Conservation (phyloP, 2,329 filamentous ascomycete species). For the Intubia oerlemansii region DNA sequence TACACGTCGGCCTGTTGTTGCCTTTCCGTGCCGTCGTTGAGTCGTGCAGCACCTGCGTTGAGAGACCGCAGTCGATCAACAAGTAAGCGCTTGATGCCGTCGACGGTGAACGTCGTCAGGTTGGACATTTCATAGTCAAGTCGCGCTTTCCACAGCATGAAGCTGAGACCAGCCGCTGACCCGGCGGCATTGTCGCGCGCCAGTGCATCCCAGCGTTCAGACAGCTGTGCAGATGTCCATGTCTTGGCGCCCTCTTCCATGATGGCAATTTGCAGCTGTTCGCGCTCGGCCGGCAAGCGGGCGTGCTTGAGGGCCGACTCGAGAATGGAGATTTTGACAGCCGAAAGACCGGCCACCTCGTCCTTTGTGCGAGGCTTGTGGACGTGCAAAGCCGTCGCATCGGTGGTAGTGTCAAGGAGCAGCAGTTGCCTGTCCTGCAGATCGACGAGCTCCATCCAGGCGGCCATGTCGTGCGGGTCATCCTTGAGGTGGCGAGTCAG, state of each 20-base stretch:
- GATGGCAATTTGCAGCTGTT: slow-evolving; percentile 42
- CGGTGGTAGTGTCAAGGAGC: slow-evolving; percentile 15
- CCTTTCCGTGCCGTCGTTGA: neutral
- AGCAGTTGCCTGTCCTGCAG: slow-evolving; percentile 48
- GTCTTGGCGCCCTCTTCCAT: slow-evolving; percentile 54
- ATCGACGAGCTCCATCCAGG: slow-evolving; percentile 60
- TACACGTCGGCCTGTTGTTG: slow-evolving; percentile 5
- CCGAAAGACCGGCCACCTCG: slow-evolving; percentile 47
- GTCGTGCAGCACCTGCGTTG: slow-evolving; percentile 2
- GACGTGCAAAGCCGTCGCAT: slow-evolving; percentile 7
- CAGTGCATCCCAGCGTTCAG: slow-evolving; percentile 36
- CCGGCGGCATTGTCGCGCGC: slow-evolving; percentile 14
- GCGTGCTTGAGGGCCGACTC: slow-evolving; percentile 50
- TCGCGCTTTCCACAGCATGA: slow-evolving; percentile 51
- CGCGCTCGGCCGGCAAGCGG: slow-evolving; percentile 21
- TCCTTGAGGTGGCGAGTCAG: slow-evolving; percentile 43
- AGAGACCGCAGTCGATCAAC: slow-evolving; percentile 30
- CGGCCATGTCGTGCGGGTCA: slow-evolving; percentile 41
- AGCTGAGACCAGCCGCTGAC: slow-evolving; percentile 24
- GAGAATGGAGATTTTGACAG: slow-evolving; percentile 63
- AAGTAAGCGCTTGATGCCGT: slow-evolving; percentile 38
- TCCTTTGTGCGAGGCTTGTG: slow-evolving; percentile 20
- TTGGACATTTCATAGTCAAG: slow-evolving; percentile 53
- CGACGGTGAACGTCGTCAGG: slow-evolving; percentile 44
- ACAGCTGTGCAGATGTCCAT: slow-evolving; percentile 44